Base-by-base conservation (phyloP, 805 yeast genomes). In the Lachancea kluyveri region DNA sequence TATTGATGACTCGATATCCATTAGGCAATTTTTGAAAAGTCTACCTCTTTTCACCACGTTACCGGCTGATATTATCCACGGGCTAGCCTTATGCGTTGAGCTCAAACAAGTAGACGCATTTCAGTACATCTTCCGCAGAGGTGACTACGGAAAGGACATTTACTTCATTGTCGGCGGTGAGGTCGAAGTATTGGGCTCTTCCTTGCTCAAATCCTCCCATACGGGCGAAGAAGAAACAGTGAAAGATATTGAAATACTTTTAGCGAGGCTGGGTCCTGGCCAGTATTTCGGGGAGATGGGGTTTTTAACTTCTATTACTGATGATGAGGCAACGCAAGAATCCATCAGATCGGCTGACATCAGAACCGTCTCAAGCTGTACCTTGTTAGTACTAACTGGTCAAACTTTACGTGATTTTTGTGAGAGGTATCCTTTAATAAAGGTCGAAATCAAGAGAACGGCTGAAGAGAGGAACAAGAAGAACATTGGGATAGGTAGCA, bases 271-370 rank as follows among this genome's bases (percentile, higher is more conserved):
- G 16, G 67, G 73, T 2, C 56, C 73, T 10, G 84, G 82, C 13
- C 68, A 76, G 20, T 79, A 77, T 54, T 79, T 81, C 57, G 92
- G 92, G 14, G 90, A 80, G 52, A 77, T 80, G 78, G 72, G 84
- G 0, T 81, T 80, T 43, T 54, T 81, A 24, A 60, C 73, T 3
- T 65, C 66, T 8, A 45, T 76, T 13, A 54, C 62, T 15, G 50
- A 58, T 27, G 46, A 48, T 10, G 31, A 41, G 7, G 37, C 34
- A 21, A n/a, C n/a, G n/a, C 21, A 16, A 11, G 15, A 32, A 13
- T 28, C 37, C 4, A 45, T 58, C 6, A 57, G 88, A 42, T 69
- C 77, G 25, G 88, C 87, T 0, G 72, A 73, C 36, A 75, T 81
- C 20, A 62, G 87, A 37, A 66, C 86, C 0, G 70, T 77, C 8